Base-by-base conservation (phyloP, 2,329 filamentous ascomycete genomes). In the Talaromyces albobiverticillius region DNA sequence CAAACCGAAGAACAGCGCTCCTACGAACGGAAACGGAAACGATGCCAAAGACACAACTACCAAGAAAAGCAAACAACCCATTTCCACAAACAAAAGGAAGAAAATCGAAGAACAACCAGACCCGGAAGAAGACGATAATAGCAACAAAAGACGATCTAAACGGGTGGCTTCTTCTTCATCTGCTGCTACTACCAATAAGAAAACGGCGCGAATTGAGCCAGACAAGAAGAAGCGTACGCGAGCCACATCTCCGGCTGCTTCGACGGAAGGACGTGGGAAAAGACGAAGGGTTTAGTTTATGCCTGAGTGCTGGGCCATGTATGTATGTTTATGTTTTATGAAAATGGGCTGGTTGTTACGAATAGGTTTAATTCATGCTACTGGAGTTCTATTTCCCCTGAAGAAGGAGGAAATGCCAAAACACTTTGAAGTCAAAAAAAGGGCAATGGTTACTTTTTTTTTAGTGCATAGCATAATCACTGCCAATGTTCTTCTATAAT, bases 131-230 rank as follows among this genome's bases (percentile, higher is more conserved):
- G 16, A 23, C 2, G 47, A 50, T 13, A 22, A 26, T 18, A 41
- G 20, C 20, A 42, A 20, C 41, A 55, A 43, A 13, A 46, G 42
- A 46, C 41, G 53, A 25, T 51, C 47, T 1, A 55, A 51, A 45
- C 49, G 53, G 26, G 47, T 54, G 34, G 41, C 48, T 5, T 41
- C 48, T 5, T 41, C 46, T 7, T 55, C 53, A 22, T 2, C 42
- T 6, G n/a, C 7, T 25, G 34, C 1, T n/a, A 40, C 20, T 40
- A 22, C 2, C 18, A 16, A 40, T 40, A 47, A 32, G 25, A 20
- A 26, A 40, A 25, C 51, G 18, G 32, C 16, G 7, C 34, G 16
- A 31, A 20, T 1, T 13, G 22, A 26, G 46, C 11, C 25, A 5
- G 43, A 43, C 14, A 50, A 51, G 29, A 50, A 51, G 29, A 51